A percentile compares a stretch with the other conserved stretches of the same genome.
Conservation (phyloP, 2,329 filamentous ascomycete genomes). For the Graphilbum ipis-grandicollis region DNA sequence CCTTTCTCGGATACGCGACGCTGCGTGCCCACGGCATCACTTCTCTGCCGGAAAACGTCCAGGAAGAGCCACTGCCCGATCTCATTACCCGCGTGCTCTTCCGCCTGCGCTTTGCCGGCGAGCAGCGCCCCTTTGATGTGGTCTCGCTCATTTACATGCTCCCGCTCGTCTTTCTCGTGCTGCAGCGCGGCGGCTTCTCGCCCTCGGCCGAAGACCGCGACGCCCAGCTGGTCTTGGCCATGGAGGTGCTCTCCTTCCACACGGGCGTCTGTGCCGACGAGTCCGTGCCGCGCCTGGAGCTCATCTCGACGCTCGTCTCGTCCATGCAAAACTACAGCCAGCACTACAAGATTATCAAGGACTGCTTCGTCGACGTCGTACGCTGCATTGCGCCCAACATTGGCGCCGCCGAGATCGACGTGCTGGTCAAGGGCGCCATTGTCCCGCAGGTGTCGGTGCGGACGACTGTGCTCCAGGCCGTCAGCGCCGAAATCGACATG, state of each 20-base stretch:
- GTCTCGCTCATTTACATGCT: conserved; percentile 78
- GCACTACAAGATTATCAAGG: conserved; percentile 89
- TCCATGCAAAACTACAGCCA: conserved; percentile 82
- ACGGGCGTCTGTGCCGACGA: conserved; percentile 61
- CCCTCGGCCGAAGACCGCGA: conserved; percentile 61
- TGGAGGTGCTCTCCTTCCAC: conserved; percentile 82
- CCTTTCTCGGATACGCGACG: conserved; percentile 77
- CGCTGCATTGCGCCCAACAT: conserved; percentile 76
- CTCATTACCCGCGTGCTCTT: conserved; percentile 82
- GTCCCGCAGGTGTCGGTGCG: conserved; percentile 67
- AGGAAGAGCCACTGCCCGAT: conserved; percentile 65
- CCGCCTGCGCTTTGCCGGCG: conserved; percentile 72
- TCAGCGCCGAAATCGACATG: conserved; percentile 82
- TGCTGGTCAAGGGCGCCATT: conserved; percentile 63
- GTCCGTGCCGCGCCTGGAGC: conserved; percentile 56
- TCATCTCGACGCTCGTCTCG: conserved; percentile 53
- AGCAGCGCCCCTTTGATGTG: conserved; percentile 84
- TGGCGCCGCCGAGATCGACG: conserved; percentile 48
- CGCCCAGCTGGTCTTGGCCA: conserved; percentile 72
- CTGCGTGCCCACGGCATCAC: conserved; percentile 62
- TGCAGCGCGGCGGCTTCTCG: conserved; percentile 65
- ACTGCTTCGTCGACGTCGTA: conserved; percentile 75
- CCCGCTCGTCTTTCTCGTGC: conserved; percentile 61
- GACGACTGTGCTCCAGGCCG: conserved; percentile 71
- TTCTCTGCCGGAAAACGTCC: conserved; percentile 52